Percentiles rank a stretch among this genome's conserved stretches.
These are phyloP conservation scores for Catenaria anguillulae DNA, from an alignment of 371 early-diverging fungal species.

Conservation along the genomic window DNA sequence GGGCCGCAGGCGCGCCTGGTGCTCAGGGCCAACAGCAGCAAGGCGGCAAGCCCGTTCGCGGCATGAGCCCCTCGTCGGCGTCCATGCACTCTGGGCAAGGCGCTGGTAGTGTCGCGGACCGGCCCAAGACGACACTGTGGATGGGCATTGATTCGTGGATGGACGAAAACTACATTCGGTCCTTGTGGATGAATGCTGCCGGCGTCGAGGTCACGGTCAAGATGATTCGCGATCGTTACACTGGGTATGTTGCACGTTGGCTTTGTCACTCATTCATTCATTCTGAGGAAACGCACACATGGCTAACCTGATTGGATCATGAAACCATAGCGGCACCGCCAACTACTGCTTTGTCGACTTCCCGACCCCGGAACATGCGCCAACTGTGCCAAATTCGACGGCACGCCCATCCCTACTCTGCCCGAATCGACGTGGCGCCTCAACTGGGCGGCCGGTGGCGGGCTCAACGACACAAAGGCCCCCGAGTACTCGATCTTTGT, in stretches of 20 bases:
- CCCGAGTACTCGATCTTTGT: conserved; percentile 75
- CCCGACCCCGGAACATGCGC: conserved; percentile 17
- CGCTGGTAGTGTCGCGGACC: neutral
- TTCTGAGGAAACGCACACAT: neutral
- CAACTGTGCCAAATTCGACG: conserved; percentile 34
- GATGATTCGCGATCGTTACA: conserved; percentile 66
- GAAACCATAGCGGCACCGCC: conserved; percentile 11
- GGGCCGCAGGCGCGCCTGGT: neutral
- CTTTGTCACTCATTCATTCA: neutral
- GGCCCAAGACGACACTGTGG: conserved; percentile 28
- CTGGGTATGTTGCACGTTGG: conserved; percentile 28
- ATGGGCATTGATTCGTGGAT: conserved; percentile 74
- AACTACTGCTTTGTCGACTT: conserved; percentile 69
- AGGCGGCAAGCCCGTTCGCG: no score
- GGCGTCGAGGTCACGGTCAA: conserved; percentile 66
- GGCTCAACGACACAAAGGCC: conserved; percentile 33
- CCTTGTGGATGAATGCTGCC: conserved; percentile 38
- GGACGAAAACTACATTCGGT: conserved; percentile 56
- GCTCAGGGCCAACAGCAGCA: no score
- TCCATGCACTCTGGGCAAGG: neutral
- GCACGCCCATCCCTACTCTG: conserved; percentile 54
- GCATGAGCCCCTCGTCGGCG: no score
- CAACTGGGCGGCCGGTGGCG: conserved; percentile 80
- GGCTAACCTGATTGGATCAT: neutral
- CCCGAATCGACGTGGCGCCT: conserved; percentile 53